Base-by-base conservation (phyloP, 371 early-diverging fungal species). In the Rhizopus arrhizus region DNA sequence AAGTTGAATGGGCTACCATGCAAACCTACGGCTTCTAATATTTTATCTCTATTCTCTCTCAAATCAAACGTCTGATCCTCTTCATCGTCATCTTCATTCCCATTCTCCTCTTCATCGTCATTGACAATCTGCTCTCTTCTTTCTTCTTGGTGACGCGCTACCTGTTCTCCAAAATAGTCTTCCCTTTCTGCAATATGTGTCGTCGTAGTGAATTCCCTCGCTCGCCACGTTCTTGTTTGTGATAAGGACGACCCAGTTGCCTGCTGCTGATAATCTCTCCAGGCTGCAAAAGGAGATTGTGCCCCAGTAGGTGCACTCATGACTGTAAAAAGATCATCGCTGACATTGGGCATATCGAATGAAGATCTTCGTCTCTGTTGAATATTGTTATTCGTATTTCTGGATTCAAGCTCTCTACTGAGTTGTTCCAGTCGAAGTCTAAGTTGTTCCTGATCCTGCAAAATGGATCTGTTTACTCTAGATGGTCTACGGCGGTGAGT, bases 1-100 rank as follows among this genome's bases (percentile, higher is more conserved):
- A 93, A 63, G 52, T 83, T 73, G 61, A 82, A 75, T 11, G 88
- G 61, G 6, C 91, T 89, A 0, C 96, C 96, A 9, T 87, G 83
- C 71, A 95, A 85, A 5, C 96, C 96, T 50, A 95, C 80, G 4
- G 92, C 87, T 58, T 93, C 95, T 36, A 95, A 71, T 42, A 95
- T 78, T 0, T 88, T 89, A 50, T 90, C 90, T 13, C 88, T 74
- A 34, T 89, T 90, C 29, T 89, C 92, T 34, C 72, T 76, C 28
- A 81, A 78, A 36, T 69, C 52, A 49, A 76, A 74, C 5, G 73
- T 64, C 4, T 52, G 47, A 34, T 70, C 42, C 11, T 47, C 50
- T 4, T 64, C 46, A 10, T 46, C 31, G 5, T 48, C 31, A 10
- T 15, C 34, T 2, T n/a, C 16, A 16, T 45, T 46, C 12, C 48